Evolutionary conservation across 2,329 filamentous ascomycete genomes (phyloP).

Genomic region (Coniochaeta hoffmannii): DNA sequence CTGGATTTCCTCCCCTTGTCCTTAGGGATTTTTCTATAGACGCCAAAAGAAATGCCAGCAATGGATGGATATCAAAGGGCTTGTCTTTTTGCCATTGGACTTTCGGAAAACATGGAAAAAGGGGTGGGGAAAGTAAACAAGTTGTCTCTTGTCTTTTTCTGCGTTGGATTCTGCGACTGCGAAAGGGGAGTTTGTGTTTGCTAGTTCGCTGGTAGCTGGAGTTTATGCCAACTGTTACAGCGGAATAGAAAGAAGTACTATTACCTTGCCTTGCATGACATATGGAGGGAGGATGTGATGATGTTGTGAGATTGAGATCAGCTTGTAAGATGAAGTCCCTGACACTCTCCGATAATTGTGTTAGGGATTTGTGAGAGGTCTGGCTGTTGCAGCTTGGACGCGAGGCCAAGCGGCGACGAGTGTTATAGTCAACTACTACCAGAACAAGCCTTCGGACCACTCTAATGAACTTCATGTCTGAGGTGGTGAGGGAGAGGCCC

Average conservation of each 20-base stretch:
- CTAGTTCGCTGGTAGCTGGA: not conserved
- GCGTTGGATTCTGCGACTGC: not conserved
- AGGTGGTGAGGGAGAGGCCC: too few species aligned
- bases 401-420: too few species aligned
- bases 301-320: not conserved
- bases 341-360: too few species aligned
- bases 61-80: not conserved
- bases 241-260: not conserved
- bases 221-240: not conserved
- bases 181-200: not conserved
- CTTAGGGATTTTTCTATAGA: not conserved
- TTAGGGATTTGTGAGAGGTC: too few species aligned
- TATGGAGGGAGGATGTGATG: not conserved
- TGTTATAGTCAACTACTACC: too few species aligned
- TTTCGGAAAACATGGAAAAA: not conserved
- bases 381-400: too few species aligned
- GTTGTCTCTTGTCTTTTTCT: not conserved
- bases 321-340: too few species aligned
- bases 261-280: not conserved
- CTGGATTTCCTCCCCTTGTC: not conserved
- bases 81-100: not conserved
- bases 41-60: slow-evolving; percentile 3
- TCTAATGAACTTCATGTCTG: too few species aligned
- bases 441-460: too few species aligned
- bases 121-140: not conserved